Evolutionary conservation across 192 early-diverging fungal species (phyloP).

Genomic region (Podila clonocystis): DNA sequence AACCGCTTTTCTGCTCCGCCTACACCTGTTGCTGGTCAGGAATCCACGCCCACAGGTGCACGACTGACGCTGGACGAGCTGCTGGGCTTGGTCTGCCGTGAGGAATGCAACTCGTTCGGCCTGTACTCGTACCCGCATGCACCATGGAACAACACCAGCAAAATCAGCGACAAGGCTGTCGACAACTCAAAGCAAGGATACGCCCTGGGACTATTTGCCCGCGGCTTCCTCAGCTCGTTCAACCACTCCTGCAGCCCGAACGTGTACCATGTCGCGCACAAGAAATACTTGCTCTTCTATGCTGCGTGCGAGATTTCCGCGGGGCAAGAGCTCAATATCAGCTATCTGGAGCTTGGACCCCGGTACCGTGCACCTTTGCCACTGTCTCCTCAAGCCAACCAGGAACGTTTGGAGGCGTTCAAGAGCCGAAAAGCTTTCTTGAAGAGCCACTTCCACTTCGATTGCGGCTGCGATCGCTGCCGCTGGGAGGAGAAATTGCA

Average conservation of each 20-base stretch:
- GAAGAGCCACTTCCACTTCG: conserved; percentile 18
- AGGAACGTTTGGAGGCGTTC: conserved; percentile 1
- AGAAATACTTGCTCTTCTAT: conserved; percentile 6
- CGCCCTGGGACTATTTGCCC: conserved; percentile 1
- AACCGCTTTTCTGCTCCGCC: background rate
- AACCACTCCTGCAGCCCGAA: conserved; percentile 32
- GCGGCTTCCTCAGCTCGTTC: background rate
- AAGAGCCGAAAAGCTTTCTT: background rate
- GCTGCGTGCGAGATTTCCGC: conserved; percentile 5
- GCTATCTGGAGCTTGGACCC: conserved; percentile 20
- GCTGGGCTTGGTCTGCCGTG: conserved; percentile 3
- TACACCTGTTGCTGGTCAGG: background rate
- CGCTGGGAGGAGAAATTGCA: background rate
- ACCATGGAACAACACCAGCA: background rate
- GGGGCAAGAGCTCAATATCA: conserved; percentile 24
- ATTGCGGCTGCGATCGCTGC: conserved; percentile 18
- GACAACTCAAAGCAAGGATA: conserved; percentile 10
- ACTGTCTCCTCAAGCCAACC: background rate
- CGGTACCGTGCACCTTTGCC: conserved; percentile 2
- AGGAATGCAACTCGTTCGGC: conserved; percentile 35
- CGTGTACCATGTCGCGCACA: conserved; percentile 18
- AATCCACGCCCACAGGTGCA: background rate
- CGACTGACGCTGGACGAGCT: conserved; percentile 7
- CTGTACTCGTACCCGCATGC: conserved; percentile 8
- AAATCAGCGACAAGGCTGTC: background rate